Conservation (phyloP, 2,329 filamentous ascomycete genomes). For the Gremmenia infestans region DNA sequence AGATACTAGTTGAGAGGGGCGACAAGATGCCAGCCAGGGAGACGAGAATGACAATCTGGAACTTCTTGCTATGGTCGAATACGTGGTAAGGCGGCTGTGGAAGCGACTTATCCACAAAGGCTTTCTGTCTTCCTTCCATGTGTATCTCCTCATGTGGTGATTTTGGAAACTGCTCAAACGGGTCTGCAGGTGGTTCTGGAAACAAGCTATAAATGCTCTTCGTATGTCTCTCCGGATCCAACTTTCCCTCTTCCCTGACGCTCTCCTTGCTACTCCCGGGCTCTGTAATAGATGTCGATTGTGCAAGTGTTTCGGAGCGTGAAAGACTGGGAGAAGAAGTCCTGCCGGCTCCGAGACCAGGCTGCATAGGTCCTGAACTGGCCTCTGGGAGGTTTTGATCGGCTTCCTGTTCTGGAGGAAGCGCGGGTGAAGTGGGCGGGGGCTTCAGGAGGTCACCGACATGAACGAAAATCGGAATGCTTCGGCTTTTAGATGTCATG, state of each 20-base stretch:
- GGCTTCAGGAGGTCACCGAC: slow-evolving; percentile 3
- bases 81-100: slow-evolving; percentile 11
- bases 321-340: not conserved
- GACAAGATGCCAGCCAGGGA: slow-evolving; percentile 15
- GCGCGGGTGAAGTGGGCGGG: not conserved
- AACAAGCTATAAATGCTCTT: not conserved
- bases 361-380: not conserved
- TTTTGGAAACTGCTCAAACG: slow-evolving; percentile 8
- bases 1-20: slow-evolving; percentile 19
- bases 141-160: not conserved
- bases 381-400: not conserved
- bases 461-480: slow-evolving; percentile 4
- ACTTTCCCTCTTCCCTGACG: not conserved
- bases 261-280: not conserved
- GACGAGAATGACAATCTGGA: slow-evolving; percentile 40
- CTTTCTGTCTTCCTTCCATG: not conserved
- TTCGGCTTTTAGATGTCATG: slow-evolving; percentile 2
- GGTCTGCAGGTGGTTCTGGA: slow-evolving; percentile 1
- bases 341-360: not conserved
- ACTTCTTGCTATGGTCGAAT: slow-evolving; percentile 32
- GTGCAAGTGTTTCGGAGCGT: not conserved
- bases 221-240: not conserved
- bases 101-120: slow-evolving; percentile 1
- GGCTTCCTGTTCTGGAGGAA: not conserved
- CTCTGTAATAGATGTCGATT: not conserved